Evolutionary conservation across 2,329 filamentous ascomycete genomes (phyloP).

Genomic region (Purpureocillium lavendulum): DNA sequence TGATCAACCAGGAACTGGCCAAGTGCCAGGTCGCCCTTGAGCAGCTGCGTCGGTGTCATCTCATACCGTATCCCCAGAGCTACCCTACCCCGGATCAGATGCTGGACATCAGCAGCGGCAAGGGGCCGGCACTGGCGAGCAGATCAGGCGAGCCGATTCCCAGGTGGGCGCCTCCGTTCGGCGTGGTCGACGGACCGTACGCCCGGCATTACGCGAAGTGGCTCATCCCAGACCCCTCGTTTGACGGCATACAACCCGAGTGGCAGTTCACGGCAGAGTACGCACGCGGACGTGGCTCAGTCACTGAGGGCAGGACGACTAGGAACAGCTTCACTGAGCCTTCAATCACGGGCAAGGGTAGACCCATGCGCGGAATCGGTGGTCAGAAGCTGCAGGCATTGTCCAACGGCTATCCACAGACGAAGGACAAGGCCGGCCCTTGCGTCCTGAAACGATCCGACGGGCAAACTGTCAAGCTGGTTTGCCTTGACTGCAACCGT

Average conservation of each 20-base stretch:
- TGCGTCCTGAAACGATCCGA: conserved; percentile 82
- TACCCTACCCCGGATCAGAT: conserved; percentile 58
- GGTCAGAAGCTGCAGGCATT: conserved; percentile 61
- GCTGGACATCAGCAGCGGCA: conserved; percentile 64
- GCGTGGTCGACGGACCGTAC: conserved; percentile 86
- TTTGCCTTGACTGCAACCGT: conserved; percentile 80
- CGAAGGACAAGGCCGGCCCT: conserved; percentile 76
- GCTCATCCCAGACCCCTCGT: conserved; percentile 81
- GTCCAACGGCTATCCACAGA: conserved; percentile 59
- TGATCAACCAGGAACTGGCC: conserved; percentile 92
- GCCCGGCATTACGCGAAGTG: conserved; percentile 91
- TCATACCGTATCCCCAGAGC: conserved; percentile 80
- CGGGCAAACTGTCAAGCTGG: conserved; percentile 77
- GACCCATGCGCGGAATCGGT: conserved; percentile 37
- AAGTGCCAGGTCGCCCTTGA: conserved; percentile 93
- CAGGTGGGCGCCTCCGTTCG: conserved; percentile 77
- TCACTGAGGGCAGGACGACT: conserved; percentile 65
- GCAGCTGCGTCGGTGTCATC: conserved; percentile 82
- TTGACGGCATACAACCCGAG: conserved; percentile 59
- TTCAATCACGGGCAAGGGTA: conserved; percentile 37
- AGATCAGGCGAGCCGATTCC: conserved; percentile 57
- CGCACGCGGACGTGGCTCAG: conserved; percentile 33
- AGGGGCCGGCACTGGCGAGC: conserved; percentile 60
- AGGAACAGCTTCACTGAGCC: conserved; percentile 56
- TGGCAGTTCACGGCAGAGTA: conserved; percentile 32